Evolutionary conservation across 306 rosid genomes (phyloP).

Genomic region (Acmispon strigosus): DNA sequence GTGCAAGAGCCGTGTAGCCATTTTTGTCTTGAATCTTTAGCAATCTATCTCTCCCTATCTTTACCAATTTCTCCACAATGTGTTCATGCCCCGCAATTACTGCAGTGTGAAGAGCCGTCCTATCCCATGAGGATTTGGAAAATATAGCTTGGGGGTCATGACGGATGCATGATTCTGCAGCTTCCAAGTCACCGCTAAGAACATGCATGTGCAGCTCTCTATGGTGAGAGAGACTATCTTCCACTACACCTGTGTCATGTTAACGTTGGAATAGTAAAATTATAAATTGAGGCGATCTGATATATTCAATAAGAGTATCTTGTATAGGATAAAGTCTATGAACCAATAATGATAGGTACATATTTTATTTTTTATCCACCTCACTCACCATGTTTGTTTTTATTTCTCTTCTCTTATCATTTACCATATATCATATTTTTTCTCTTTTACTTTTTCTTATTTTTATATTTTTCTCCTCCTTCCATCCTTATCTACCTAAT

Average conservation of each 20-base stretch:
- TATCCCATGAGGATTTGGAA: background rate
- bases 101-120: constrained; percentile 14
- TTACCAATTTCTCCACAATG: background rate
- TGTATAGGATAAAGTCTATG: too few species aligned
- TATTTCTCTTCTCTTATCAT: too few species aligned
- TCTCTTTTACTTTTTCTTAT: too few species aligned
- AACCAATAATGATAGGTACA: too few species aligned
- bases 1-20: constrained; percentile 7
- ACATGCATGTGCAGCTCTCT: background rate
- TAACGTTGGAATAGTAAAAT: too few species aligned
- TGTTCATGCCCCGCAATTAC: background rate
- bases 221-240: background rate
- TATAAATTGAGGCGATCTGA: too few species aligned
- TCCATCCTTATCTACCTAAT: too few species aligned
- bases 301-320: too few species aligned
- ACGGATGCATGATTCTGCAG: background rate
- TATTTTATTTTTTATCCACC: too few species aligned
- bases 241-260: background rate
- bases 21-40: background rate
- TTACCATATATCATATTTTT: too few species aligned
- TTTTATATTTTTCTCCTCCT: too few species aligned
- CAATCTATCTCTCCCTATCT: background rate
- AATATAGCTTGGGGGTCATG: background rate
- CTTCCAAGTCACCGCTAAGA: background rate
- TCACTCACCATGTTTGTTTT: too few species aligned